These are phyloP conservation scores for Hsuehochloa calcarea DNA, from an alignment of 176 grass and related monocot species.

Conservation along the genomic window DNA sequence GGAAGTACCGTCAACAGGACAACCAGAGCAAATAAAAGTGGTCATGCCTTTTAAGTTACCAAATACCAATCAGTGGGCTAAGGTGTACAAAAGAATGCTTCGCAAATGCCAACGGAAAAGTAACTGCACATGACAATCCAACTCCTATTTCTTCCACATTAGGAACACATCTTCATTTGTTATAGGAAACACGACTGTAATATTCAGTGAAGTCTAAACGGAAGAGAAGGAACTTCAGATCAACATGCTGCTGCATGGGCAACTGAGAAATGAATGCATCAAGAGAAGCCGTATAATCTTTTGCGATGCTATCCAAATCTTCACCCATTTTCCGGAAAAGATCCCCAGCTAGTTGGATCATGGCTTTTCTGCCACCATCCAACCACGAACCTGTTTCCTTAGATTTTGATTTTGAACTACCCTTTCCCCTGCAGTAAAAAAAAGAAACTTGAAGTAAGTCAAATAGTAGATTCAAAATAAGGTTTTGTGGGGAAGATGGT, in stretches of 20 bases:
- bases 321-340: constrained; percentile 88
- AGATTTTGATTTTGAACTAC: constrained; percentile 68
- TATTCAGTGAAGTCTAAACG: constrained; percentile 94
- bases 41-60: constrained; percentile 27
- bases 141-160: constrained; percentile 30
- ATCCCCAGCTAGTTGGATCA: constrained; percentile 73
- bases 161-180: constrained; percentile 48
- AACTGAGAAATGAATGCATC: constrained; percentile 85
- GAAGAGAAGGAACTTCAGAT: constrained; percentile 93
- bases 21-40: background rate
- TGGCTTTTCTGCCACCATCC: constrained; percentile 75
- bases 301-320: constrained; percentile 85
- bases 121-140: constrained; percentile 17
- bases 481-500: background rate
- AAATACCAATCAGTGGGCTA: constrained; percentile 28
- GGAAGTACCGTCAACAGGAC: constrained; percentile 15
- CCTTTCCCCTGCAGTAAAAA: constrained; percentile 60
- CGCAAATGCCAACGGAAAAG: constrained; percentile 10
- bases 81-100: constrained; percentile 37
- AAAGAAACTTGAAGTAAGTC: constrained; percentile 1
- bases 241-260: constrained; percentile 89
- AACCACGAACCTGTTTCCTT: constrained; percentile 56
- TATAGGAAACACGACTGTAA: constrained; percentile 58
- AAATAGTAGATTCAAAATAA: constrained; percentile 12
- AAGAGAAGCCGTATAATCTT: constrained; percentile 84